Evolutionary conservation across 2,329 filamentous ascomycete species (phyloP).

Genomic region (Rhexocercosporidium sp.): DNA sequence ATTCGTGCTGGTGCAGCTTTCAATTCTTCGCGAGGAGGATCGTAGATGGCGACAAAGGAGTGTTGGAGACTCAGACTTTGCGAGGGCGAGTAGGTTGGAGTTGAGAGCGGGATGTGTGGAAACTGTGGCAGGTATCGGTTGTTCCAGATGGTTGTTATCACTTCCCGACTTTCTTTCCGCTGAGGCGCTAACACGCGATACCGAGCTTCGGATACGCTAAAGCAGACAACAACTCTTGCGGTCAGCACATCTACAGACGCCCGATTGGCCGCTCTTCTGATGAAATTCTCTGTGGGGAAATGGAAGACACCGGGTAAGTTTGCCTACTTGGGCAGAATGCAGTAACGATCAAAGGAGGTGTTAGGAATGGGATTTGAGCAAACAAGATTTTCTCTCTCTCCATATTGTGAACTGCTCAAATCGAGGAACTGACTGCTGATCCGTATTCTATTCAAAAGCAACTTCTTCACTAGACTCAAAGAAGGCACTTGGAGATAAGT

Average conservation of each 20-base stretch:
- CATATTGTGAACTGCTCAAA: no score
- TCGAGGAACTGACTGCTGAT: no score
- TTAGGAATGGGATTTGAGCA: neutral
- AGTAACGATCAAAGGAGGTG: neutral
- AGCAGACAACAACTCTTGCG: neutral
- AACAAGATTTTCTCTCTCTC: no score
- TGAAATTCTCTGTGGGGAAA: neutral
- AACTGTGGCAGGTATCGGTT: neutral
- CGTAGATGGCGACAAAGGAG: neutral
- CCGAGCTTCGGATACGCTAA: neutral
- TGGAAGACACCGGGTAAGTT: neutral
- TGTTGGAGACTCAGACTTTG: neutral
- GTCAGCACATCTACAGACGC: slow-evolving; percentile 2
- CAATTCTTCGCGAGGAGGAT: neutral
- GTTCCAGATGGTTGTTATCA: slow-evolving; percentile 5
- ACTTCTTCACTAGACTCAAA: neutral
- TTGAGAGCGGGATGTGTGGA: neutral
- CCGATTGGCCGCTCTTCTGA: slow-evolving; percentile 4
- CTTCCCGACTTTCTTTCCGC: slow-evolving; percentile 15
- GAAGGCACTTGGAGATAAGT: neutral
- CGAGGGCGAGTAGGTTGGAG: neutral
- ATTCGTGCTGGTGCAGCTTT: neutral
- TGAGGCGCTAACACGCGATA: slow-evolving; percentile 11
- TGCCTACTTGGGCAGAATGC: slow-evolving; percentile 1
- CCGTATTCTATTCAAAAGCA: neutral